Evolutionary conservation across 495 filamentous ascomycete species (phyloP).

Genomic region (Aspergillus cavernicola): DNA sequence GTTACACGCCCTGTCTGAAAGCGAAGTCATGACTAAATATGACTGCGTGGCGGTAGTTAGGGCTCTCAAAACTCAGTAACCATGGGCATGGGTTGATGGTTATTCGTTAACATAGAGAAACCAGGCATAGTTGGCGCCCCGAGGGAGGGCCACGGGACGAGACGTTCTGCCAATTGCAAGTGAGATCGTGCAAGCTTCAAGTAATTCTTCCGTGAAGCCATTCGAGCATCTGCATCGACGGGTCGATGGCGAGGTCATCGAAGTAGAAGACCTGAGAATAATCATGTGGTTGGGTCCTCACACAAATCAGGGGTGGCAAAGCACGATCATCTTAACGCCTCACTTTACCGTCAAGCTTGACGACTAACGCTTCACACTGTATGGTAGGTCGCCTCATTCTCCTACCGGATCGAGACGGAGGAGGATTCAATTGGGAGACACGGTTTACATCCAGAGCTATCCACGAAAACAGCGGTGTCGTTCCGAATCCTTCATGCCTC

Average conservation of each 20-base stretch:
- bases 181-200: background rate
- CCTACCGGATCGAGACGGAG: background rate
- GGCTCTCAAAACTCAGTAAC: too few relatives aligned
- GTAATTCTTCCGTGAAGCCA: background rate
- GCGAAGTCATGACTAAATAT: background rate
- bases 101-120: background rate
- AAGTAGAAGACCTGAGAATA: background rate
- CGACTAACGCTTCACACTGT: background rate
- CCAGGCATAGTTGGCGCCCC: background rate
- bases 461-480: background rate
- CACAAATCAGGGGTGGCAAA: constrained; percentile 3
- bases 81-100: background rate
- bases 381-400: constrained; percentile 16
- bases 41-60: background rate
- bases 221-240: background rate
- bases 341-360: constrained; percentile 6
- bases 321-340: constrained; percentile 5
- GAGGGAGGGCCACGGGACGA: background rate
- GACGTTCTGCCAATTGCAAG: background rate
- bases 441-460: constrained; percentile 3
- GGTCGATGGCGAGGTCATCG: background rate
- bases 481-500: background rate
- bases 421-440: constrained; percentile 1
- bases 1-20: background rate
- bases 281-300: constrained; percentile 13